Conservation (phyloP, 352 stramenopile species). For the Globisporangium okanoganense region DNA sequence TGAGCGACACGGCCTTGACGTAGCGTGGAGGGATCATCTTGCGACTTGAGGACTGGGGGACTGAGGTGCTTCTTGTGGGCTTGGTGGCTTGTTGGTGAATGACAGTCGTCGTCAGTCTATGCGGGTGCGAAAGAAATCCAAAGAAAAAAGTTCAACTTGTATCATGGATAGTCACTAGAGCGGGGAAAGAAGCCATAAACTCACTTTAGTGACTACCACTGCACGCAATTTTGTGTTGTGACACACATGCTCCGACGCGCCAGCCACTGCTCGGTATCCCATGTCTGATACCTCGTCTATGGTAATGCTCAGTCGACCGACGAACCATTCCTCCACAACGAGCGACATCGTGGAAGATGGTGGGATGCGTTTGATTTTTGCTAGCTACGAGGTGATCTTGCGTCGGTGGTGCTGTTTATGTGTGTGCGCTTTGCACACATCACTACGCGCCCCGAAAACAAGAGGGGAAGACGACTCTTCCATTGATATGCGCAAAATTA, state of each 20-base stretch:
- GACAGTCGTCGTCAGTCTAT: background rate
- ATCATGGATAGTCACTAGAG: background rate
- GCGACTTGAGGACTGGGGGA: background rate
- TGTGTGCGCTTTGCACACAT: no score
- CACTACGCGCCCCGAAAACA: no score
- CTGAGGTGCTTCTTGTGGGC: background rate
- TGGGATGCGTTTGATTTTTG: no score
- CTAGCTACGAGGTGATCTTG: no score
- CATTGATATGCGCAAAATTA: background rate
- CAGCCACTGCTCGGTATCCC: slow-evolving; percentile 34
- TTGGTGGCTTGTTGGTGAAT: slow-evolving; percentile 10
- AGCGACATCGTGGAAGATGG: slow-evolving; percentile 43
- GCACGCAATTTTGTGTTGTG: no score
- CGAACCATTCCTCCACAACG: slow-evolving; percentile 3
- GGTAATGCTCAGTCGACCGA: slow-evolving; percentile 61
- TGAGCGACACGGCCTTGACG: slow-evolving; percentile 68
- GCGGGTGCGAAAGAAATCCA: background rate
- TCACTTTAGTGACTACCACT: background rate
- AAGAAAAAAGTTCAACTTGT: background rate
- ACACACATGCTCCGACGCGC: no score
- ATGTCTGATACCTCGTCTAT: slow-evolving; percentile 44
- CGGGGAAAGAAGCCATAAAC: background rate
- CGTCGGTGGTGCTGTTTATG: no score
- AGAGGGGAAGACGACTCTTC: no score
- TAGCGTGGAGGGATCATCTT: slow-evolving; percentile 49